phyloP scores from a whole-genome alignment of 2,329 filamentous ascomycete species.

The Clonostachys rosea region DNA sequence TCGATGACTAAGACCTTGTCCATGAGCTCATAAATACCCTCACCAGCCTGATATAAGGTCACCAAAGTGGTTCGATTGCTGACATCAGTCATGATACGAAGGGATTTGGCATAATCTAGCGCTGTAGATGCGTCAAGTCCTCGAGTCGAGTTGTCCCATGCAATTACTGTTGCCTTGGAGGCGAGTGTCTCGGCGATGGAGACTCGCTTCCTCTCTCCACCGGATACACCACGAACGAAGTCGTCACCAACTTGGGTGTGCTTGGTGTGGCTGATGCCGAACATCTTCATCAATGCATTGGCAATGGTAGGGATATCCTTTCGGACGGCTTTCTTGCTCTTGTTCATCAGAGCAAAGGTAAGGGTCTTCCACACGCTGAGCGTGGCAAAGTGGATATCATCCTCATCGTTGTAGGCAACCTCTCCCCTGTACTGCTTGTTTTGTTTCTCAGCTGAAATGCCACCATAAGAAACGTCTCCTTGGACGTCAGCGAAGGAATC shows the following conservation, averaged over 20 bases:
- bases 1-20: constrained; percentile 80
- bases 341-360: constrained; percentile 69
- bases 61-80: constrained; percentile 52
- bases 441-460: constrained; percentile 64
- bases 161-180: constrained; percentile 67
- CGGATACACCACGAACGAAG: constrained; percentile 66
- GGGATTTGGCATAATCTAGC: constrained; percentile 68
- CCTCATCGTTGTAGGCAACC: constrained; percentile 74
- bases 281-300: constrained; percentile 69
- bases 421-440: constrained; percentile 68
- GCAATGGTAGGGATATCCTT: constrained; percentile 65
- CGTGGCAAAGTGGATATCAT: constrained; percentile 69
- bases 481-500: constrained; percentile 60
- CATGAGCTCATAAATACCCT: constrained; percentile 48
- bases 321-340: constrained; percentile 63
- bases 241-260: constrained; percentile 75
- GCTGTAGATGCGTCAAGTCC: constrained; percentile 79
- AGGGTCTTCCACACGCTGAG: constrained; percentile 77
- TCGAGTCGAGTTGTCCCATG: constrained; percentile 77
- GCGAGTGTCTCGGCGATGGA: constrained; percentile 75
- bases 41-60: constrained; percentile 35
- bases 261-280: constrained; percentile 71
- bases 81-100: constrained; percentile 72
- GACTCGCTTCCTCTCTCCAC: constrained; percentile 77
- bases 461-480: constrained; percentile 69